These are phyloP conservation scores for Leishmania arabica DNA, from an alignment of 208 protist species.

Conservation along the genomic window DNA sequence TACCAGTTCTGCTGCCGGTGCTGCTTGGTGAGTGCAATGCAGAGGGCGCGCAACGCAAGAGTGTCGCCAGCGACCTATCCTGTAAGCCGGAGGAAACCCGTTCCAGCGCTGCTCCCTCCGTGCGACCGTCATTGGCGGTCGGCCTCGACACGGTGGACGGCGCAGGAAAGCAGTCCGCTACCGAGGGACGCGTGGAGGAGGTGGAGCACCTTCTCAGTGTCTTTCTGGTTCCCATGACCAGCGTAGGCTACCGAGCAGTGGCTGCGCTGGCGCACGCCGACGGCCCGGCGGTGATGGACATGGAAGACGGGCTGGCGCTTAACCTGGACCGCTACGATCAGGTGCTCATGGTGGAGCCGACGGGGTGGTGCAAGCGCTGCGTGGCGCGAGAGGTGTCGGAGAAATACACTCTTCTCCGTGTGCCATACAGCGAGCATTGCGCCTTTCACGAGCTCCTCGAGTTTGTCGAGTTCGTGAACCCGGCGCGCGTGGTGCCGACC, in stretches of 20 bases:
- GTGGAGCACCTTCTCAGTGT: conserved; percentile 26
- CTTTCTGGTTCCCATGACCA: conserved; percentile 27
- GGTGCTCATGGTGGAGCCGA: conserved; percentile 80
- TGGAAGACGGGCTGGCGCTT: conserved; percentile 48
- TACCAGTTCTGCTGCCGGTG: conserved; percentile 20
- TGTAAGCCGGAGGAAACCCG: neutral
- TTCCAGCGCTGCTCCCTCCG: neutral
- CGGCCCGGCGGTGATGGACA: neutral
- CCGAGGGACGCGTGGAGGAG: neutral
- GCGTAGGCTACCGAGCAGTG: conserved; percentile 21
- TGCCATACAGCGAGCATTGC: conserved; percentile 91
- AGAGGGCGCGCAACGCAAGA: neutral
- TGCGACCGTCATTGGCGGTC: neutral
- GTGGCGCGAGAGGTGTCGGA: conserved; percentile 21
- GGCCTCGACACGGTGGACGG: neutral
- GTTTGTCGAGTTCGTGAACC: conserved; percentile 83
- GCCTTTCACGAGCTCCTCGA: conserved; percentile 79
- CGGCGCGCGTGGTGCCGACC: conserved; percentile 63
- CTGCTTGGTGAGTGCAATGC: conserved; percentile 1
- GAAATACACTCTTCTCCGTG: conserved; percentile 40
- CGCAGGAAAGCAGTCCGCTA: too few relatives aligned
- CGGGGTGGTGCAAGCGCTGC: conserved; percentile 67
- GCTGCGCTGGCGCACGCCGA: conserved; percentile 9
- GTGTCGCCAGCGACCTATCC: neutral
- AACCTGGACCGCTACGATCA: conserved; percentile 50